Base-by-base conservation (phyloP, 2,329 filamentous ascomycete genomes). In the Elsinoe perseae region DNA sequence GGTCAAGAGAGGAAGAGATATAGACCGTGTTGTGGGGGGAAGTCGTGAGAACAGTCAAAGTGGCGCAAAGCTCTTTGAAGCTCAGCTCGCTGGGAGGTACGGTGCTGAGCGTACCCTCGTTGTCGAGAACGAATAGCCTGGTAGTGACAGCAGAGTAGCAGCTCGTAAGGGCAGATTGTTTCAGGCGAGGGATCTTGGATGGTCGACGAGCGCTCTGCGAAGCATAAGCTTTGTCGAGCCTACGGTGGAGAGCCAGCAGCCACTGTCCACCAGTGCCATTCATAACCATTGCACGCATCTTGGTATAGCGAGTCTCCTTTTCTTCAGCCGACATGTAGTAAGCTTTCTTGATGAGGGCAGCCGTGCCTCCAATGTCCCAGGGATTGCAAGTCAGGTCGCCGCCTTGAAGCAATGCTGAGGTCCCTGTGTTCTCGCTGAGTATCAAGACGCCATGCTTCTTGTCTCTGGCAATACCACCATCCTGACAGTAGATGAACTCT, bases 381-480 rank as follows among this genome's bases (percentile, higher is more conserved):
- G 92, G 92, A 67, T 97, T 97, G 65, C 97, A 86, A 0, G 88
- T 81, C 12, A 97, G 79, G 61, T 93, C 86, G 58, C 88, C 82
- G 44, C 86, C 82, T 14, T 83, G 82, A 65, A 97, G 95, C 1
- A 97, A 79, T 0, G 87, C 89, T 1, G 91, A 85, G 58, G 90
- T 95, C 21, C 92, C 93, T 1, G 92, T 95, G 67, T 97, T 97
- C 69, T 97, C 92, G 61, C 89, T 95, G 55, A 97, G 76, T 61
- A 97, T 95, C 42, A 97, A 77, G 1, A 90, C 91, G 1, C 89
- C 89, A 65, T 93, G 84, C 71, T 89, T 91, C 74, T 90, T 90
- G 71, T 89, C 87, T 2, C 78, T 76, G 60, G 81, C 73, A 53
- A 79, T 77, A 62, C 81, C 81, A 38, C 91, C 91, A 65, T 97